phyloP scores from a whole-genome alignment of 2,329 filamentous ascomycete genomes.

The Huntiella abstrusa region DNA sequence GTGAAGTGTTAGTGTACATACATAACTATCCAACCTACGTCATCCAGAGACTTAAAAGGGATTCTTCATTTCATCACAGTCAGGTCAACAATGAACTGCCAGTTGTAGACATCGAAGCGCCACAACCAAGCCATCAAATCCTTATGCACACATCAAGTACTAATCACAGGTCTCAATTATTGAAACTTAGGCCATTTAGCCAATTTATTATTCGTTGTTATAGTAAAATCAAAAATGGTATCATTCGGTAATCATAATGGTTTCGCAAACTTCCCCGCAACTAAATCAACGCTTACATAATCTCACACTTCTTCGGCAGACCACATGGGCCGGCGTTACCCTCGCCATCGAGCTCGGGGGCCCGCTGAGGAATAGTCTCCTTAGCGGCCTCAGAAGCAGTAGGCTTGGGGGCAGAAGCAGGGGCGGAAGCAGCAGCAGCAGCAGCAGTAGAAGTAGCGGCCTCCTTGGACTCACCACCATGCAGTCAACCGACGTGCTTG shows the following conservation, averaged over 20 bases:
- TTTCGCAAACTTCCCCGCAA: background rate
- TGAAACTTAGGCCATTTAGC: too few species aligned
- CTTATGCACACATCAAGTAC: too few species aligned
- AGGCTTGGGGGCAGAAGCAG: slow-evolving; percentile 12
- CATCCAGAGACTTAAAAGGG: too few species aligned
- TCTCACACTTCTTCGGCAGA: slow-evolving; percentile 29
- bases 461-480: slow-evolving; percentile 31
- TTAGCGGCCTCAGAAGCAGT: slow-evolving; percentile 12
- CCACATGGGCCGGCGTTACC: slow-evolving; percentile 55
- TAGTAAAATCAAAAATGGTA: slow-evolving; percentile 9
- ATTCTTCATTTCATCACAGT: too few species aligned
- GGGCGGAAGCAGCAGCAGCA: slow-evolving; percentile 11
- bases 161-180: too few species aligned
- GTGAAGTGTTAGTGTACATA: too few species aligned
- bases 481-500: slow-evolving; percentile 62
- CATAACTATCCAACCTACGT: too few species aligned
- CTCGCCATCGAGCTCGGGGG: slow-evolving; percentile 24
- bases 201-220: slow-evolving; percentile 2
- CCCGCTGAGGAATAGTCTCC: slow-evolving; percentile 10
- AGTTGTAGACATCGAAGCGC: too few species aligned
- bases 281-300: slow-evolving; percentile 7
- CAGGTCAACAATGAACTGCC: too few species aligned
- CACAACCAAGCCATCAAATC: too few species aligned
- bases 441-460: slow-evolving; percentile 13
- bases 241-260: background rate